Percentiles rank a stretch among this genome's conserved stretches.
Conservation (phyloP, 176 grass and related monocot genomes). For the Echinochloa phyllopogon region DNA sequence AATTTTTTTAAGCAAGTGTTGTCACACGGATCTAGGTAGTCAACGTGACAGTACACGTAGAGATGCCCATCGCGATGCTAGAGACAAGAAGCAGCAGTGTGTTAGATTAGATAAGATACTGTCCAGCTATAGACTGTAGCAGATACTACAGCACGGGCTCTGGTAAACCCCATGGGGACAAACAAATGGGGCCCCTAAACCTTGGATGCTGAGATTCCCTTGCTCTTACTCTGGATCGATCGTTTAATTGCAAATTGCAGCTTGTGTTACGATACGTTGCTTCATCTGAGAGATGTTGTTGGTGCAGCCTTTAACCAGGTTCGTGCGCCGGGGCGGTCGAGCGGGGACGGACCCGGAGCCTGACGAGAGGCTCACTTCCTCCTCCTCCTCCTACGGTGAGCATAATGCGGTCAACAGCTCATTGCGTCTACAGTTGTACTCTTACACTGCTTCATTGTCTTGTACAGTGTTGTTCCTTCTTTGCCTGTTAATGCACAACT, state of each 20-base stretch:
- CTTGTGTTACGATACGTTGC: not conserved
- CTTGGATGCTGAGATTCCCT: not conserved
- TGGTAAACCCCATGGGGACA: not conserved
- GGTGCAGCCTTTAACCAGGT: conserved; percentile 48
- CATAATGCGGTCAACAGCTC: conserved; percentile 7
- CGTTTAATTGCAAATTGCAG: not conserved
- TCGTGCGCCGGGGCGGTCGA: conserved; percentile 29
- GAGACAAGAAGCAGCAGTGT: conserved; percentile 25
- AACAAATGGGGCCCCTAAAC: not conserved
- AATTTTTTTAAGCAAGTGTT: too few species aligned
- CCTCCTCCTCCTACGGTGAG: conserved; percentile 57
- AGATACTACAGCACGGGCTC: not conserved
- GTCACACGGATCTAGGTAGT: conserved; percentile 10
- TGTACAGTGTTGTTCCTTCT: not conserved
- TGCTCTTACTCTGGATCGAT: not conserved
- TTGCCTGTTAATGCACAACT: conserved; percentile 1
- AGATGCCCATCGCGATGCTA: conserved; percentile 2
- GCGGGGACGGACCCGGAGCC: conserved; percentile 32
- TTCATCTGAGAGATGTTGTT: not conserved
- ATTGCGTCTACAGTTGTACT: conserved; percentile 12
- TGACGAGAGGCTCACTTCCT: conserved; percentile 30
- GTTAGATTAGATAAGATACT: not conserved
- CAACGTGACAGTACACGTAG: not conserved
- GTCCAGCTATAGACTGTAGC: not conserved
- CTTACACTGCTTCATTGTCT: not conserved